These are phyloP conservation scores for Byssoonygena ceratinophila DNA, from an alignment of 2,329 filamentous ascomycete species.

Conservation along the genomic window DNA sequence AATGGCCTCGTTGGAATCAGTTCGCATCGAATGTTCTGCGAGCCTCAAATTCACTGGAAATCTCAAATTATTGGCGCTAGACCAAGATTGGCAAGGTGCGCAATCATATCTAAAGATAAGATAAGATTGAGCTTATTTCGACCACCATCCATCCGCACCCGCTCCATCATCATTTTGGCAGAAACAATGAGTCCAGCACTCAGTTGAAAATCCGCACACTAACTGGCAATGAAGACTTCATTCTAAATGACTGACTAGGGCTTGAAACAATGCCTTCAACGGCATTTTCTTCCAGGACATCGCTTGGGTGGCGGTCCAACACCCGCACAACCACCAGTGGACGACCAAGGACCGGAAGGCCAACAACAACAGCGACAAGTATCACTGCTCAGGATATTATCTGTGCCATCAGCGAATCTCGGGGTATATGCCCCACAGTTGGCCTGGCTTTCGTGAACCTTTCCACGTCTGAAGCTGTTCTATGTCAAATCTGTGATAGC, in stretches of 20 bases:
- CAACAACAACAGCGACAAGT: conserved; percentile 47
- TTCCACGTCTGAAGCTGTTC: conserved; percentile 67
- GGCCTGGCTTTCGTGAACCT: conserved; percentile 82
- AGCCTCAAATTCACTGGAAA: not conserved
- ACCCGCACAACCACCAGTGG: conserved; percentile 26
- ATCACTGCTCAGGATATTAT: conserved; percentile 58
- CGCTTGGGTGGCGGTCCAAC: not conserved
- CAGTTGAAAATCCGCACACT: not conserved
- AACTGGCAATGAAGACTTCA: not conserved
- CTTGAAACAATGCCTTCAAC: conserved; percentile 1
- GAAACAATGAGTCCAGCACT: not conserved
- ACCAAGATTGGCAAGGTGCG: not conserved
- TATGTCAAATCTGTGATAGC: conserved; percentile 87
- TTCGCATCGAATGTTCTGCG: not conserved
- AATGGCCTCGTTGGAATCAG: not conserved
- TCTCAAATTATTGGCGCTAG: not conserved
- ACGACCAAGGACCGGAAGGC: conserved; percentile 42
- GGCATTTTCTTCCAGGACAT: not conserved
- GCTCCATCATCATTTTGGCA: too few relatives aligned
- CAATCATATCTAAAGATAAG: not conserved
- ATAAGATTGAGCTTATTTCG: conserved; percentile 10
- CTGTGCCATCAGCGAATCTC: conserved; percentile 80
- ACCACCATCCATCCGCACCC: not conserved
- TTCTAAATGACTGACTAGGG: not conserved
- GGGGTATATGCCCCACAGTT: conserved; percentile 74